These are phyloP conservation scores for Rheum nobile DNA, from an alignment of 148 eudicot genomes.

Conservation along the genomic window DNA sequence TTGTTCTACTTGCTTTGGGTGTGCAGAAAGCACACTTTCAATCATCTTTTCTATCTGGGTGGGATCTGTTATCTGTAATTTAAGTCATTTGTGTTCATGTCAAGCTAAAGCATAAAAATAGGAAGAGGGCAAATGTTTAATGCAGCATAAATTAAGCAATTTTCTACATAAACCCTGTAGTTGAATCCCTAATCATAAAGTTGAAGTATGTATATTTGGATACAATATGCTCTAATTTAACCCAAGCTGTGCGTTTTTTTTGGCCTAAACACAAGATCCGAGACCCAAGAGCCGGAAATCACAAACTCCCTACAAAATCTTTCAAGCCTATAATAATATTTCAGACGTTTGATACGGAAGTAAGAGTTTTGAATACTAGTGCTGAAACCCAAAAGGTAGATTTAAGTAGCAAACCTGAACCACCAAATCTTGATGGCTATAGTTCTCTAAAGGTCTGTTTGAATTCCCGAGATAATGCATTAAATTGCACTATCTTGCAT, in stretches of 20 bases:
- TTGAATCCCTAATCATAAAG: not conserved
- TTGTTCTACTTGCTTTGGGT: conserved; percentile 85
- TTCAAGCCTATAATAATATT: not conserved
- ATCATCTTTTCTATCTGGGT: conserved; percentile 75
- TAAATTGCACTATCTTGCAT: too few relatives aligned
- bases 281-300: too few relatives aligned
- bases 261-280: too few relatives aligned
- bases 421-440: too few relatives aligned
- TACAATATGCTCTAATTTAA: not conserved
- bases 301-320: not conserved
- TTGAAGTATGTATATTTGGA: not conserved
- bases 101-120: conserved; percentile 1
- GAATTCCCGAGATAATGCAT: too few relatives aligned
- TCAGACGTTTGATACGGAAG: too few relatives aligned
- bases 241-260: too few relatives aligned
- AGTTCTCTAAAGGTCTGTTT: too few relatives aligned
- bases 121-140: not conserved
- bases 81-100: not conserved
- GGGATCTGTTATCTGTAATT: conserved; percentile 62
- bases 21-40: conserved; percentile 54
- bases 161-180: not conserved
- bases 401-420: too few relatives aligned
- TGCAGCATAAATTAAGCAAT: not conserved
- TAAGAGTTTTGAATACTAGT: too few relatives aligned
- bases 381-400: too few relatives aligned